Conservation (phyloP, 2,329 filamentous ascomycete genomes). For the Scolecobasidium constrictum region DNA sequence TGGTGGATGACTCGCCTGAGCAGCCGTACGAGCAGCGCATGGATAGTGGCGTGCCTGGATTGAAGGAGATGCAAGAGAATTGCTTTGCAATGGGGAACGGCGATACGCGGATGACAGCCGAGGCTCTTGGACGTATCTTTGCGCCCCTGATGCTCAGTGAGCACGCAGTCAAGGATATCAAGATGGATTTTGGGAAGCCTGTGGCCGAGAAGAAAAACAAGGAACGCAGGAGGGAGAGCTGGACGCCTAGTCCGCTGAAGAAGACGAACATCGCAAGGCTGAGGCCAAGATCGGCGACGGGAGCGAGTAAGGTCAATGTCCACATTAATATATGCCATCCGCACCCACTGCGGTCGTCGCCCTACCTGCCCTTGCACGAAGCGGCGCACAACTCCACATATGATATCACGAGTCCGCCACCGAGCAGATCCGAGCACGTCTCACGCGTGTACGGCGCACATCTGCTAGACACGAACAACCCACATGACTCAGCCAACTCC, state of each 20-base stretch:
- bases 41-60: neutral
- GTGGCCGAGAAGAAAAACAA: neutral
- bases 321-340: neutral
- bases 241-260: neutral
- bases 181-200: neutral
- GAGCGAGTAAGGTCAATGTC: neutral
- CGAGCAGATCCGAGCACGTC: neutral
- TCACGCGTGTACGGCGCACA: neutral
- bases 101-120: slow-evolving; percentile 7
- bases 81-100: neutral
- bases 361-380: too few relatives aligned
- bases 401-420: neutral
- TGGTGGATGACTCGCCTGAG: slow-evolving; percentile 2
- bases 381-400: neutral
- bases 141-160: slow-evolving; percentile 10
- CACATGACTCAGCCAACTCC: neutral
- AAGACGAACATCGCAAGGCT: neutral
- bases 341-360: neutral
- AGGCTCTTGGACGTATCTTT: slow-evolving; percentile 10
- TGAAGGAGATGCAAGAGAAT: neutral
- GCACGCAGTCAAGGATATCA: neutral
- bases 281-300: neutral
- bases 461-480: neutral
- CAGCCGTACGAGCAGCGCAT: neutral
- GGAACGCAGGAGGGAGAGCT: neutral